These are phyloP conservation scores for Paxillus rubicundulus DNA, from an alignment of 768 basidiomycete species.

Conservation along the genomic window DNA sequence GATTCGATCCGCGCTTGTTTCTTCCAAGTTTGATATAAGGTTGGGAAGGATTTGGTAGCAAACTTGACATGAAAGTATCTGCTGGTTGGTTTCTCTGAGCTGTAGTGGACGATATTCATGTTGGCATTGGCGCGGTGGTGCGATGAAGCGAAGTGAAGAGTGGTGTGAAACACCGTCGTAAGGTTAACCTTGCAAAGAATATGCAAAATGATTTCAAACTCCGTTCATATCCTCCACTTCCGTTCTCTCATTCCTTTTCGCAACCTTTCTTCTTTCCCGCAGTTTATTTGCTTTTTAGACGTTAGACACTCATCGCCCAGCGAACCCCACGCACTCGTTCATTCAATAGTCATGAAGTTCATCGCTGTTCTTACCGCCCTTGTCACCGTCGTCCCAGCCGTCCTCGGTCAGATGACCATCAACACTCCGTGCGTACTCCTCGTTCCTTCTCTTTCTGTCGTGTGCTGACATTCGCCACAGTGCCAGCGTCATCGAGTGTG, in stretches of 20 bases:
- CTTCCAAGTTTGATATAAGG: no score
- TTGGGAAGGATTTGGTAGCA: no score
- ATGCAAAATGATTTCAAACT: conserved; percentile 26
- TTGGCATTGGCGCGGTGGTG: no score
- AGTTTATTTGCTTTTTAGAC: background rate
- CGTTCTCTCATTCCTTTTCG: background rate
- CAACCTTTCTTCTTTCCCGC: conserved; percentile 1
- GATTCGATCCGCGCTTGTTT: no score
- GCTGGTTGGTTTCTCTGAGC: no score
- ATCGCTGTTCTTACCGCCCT: conserved; percentile 30
- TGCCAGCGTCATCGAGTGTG: conserved; percentile 43
- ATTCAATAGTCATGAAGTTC: conserved; percentile 35
- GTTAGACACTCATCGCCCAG: background rate
- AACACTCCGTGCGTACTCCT: conserved; percentile 61
- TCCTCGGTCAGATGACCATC: conserved; percentile 45
- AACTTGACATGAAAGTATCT: no score
- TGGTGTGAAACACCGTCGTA: no score
- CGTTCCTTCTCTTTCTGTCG: conserved; percentile 1
- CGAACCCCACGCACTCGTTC: conserved; percentile 22
- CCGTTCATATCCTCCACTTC: conserved; percentile 15
- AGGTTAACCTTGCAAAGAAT: no score
- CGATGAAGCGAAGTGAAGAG: no score
- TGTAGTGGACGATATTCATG: no score
- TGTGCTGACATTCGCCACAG: conserved; percentile 24
- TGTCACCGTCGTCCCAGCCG: conserved; percentile 34